Evolutionary conservation across 495 filamentous ascomycete genomes (phyloP).

Genomic region (Trichoderma gamsii): DNA sequence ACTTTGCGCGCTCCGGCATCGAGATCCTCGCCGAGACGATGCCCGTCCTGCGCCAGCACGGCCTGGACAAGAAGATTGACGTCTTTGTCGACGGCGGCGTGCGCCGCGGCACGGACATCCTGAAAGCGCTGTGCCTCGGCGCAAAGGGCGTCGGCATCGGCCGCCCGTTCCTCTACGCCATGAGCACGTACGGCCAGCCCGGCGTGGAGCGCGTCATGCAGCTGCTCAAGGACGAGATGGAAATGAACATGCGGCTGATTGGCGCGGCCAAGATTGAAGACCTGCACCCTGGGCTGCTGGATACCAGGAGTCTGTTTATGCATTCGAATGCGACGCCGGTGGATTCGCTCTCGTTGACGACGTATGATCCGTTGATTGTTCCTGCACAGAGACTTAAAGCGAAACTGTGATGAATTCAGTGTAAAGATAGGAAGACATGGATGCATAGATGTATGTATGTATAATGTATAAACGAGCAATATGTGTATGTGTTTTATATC

Average conservation of each 20-base stretch:
- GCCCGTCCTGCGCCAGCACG: conserved; percentile 79
- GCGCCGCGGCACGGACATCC: conserved; percentile 84
- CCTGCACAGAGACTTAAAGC: conserved; percentile 35
- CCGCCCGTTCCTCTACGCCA: conserved; percentile 89
- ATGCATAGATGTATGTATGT: background rate
- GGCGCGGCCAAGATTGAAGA: conserved; percentile 69
- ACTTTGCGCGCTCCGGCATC: conserved; percentile 83
- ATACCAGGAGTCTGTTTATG: conserved; percentile 63
- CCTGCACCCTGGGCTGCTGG: conserved; percentile 70
- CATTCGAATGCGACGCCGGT: conserved; percentile 60
- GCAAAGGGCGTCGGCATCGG: conserved; percentile 93
- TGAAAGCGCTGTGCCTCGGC: conserved; percentile 91
- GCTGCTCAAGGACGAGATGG: conserved; percentile 95
- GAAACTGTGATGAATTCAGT: conserved; percentile 23
- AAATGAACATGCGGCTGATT: conserved; percentile 96
- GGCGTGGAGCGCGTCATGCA: conserved; percentile 92
- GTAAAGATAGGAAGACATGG: background rate
- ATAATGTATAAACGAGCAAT: conserved; percentile 5
- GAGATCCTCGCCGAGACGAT: conserved; percentile 95
- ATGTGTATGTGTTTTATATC: background rate
- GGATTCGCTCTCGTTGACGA: conserved; percentile 53
- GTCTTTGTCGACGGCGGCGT: conserved; percentile 89
- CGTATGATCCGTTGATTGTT: conserved; percentile 40
- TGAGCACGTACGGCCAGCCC: conserved; percentile 82
- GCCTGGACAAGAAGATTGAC: conserved; percentile 79